phyloP scores from a whole-genome alignment of 352 stramenopile genomes.

The Phytophthora colocasiae region DNA sequence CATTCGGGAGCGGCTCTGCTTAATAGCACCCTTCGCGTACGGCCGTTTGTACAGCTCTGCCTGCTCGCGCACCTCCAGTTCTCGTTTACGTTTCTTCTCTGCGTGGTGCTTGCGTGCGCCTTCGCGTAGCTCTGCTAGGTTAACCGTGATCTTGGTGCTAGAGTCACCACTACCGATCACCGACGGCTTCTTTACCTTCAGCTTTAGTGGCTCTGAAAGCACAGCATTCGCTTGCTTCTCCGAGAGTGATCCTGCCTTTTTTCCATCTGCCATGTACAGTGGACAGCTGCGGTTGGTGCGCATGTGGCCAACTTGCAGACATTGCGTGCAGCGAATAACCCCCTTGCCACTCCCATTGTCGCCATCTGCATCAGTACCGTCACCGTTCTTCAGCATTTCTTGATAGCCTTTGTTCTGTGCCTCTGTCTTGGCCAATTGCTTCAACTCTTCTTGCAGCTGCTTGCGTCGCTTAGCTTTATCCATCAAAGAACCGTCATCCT shows the following conservation, averaged over 20 bases:
- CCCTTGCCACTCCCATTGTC: constrained; percentile 55
- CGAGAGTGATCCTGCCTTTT: constrained; percentile 37
- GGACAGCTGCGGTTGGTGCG: constrained; percentile 85
- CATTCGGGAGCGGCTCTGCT: constrained; percentile 81
- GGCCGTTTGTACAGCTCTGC: constrained; percentile 84
- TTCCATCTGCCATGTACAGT: constrained; percentile 80
- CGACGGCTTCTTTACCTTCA: constrained; percentile 67
- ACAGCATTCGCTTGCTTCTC: constrained; percentile 38
- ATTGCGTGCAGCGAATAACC: constrained; percentile 84
- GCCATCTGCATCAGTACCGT: constrained; percentile 43
- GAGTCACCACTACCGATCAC: constrained; percentile 37
- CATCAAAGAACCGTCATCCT: constrained; percentile 63
- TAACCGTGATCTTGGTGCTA: constrained; percentile 74
- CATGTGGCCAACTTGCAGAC: constrained; percentile 83
- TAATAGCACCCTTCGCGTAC: constrained; percentile 75
- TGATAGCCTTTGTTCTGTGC: constrained; percentile 85
- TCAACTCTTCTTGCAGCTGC: constrained; percentile 87
- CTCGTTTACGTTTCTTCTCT: constrained; percentile 84
- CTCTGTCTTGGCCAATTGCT: constrained; percentile 84
- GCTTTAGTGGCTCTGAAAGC: constrained; percentile 57
- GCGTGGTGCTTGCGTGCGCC: constrained; percentile 77
- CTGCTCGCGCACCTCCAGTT: constrained; percentile 77
- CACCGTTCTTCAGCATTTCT: constrained; percentile 83
- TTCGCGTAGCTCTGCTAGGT: constrained; percentile 76
- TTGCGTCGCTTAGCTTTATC: constrained; percentile 86